Percentiles rank a stretch among this genome's conserved stretches.
Evolutionary conservation across 2,329 filamentous ascomycete species (phyloP).

Genomic region (Talaromyces sp.): DNA sequence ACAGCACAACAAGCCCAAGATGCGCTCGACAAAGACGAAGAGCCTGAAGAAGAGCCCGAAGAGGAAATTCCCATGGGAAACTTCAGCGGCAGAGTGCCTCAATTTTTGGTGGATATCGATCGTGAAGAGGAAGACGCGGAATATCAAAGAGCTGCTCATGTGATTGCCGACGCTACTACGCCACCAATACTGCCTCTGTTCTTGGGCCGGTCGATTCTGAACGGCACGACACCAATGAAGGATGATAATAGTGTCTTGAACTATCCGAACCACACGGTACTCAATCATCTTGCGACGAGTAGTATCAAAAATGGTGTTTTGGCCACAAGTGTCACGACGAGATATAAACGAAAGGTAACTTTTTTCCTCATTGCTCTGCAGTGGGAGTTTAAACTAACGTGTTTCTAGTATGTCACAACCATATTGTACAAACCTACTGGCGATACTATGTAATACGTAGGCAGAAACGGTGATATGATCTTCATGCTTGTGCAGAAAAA

Average conservation of each 20-base stretch:
- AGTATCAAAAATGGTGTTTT: conserved; percentile 96
- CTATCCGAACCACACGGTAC: conserved; percentile 93
- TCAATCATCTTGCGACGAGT: conserved; percentile 95
- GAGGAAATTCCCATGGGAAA: conserved; percentile 55
- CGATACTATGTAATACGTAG: conserved; percentile 30
- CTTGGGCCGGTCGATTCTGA: conserved; percentile 89
- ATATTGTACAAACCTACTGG: conserved; percentile 92
- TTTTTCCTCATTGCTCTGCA: no score
- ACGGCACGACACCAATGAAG: conserved; percentile 86
- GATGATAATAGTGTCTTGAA: conserved; percentile 96
- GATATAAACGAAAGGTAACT: conserved; percentile 79
- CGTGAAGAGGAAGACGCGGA: conserved; percentile 71
- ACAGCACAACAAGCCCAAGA: conserved; percentile 31
- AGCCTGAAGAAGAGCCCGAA: conserved; percentile 46
- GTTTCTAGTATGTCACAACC: conserved; percentile 83
- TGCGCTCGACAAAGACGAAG: conserved; percentile 42
- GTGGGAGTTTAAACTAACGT: no score
- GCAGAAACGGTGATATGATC: not conserved
- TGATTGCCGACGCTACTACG: conserved; percentile 73
- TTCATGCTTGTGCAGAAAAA: not conserved
- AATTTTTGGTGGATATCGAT: conserved; percentile 80
- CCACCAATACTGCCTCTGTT: conserved; percentile 87
- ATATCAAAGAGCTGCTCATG: conserved; percentile 70
- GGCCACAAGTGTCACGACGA: conserved; percentile 92
- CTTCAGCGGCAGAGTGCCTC: conserved; percentile 73